A percentile compares a stretch with the other conserved stretches of the same genome.
Evolutionary conservation across 1,284 basidiomycete species (phyloP).

Genomic region (Microstroma glucosiphilum): DNA sequence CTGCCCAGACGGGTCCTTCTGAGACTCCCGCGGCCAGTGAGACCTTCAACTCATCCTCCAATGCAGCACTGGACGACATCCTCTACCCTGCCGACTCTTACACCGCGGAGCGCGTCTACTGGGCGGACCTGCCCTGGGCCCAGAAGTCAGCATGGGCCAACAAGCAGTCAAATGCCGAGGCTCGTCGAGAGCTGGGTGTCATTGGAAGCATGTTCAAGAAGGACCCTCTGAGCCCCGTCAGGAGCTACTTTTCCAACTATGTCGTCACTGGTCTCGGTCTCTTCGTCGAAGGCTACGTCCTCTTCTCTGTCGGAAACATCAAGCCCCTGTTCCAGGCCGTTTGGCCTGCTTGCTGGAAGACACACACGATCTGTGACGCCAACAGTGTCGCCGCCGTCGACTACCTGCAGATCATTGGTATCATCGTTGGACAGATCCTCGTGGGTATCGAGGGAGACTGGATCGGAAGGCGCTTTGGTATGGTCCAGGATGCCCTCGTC

Average conservation of each 20-base stretch:
- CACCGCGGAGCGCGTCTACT: slow-evolving; percentile 46
- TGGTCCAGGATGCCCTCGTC: slow-evolving; percentile 52
- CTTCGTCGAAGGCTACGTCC: slow-evolving; percentile 56
- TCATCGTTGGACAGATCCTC: slow-evolving; percentile 57
- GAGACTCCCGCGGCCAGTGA: not conserved
- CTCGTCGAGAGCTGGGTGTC: slow-evolving; percentile 52
- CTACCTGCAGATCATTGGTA: slow-evolving; percentile 56
- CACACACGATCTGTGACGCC: slow-evolving; percentile 52
- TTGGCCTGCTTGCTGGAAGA: slow-evolving; percentile 57
- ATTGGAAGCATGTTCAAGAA: slow-evolving; percentile 56
- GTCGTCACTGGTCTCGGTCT: slow-evolving; percentile 57
- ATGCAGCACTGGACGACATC: slow-evolving; percentile 30
- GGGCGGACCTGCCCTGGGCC: slow-evolving; percentile 49
- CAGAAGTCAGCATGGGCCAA: slow-evolving; percentile 52
- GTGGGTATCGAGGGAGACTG: slow-evolving; percentile 59
- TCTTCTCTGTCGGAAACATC: slow-evolving; percentile 58
- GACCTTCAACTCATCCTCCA: slow-evolving; percentile 1
- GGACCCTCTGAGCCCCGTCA: slow-evolving; percentile 54
- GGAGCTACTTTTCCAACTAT: slow-evolving; percentile 55
- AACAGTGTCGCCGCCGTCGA: slow-evolving; percentile 55
- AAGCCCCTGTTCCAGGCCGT: slow-evolving; percentile 54
- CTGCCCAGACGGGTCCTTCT: not conserved
- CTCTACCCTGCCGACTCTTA: slow-evolving; percentile 46
- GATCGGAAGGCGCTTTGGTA: slow-evolving; percentile 57
- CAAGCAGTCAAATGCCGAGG: slow-evolving; percentile 53